Evolutionary conservation across 768 basidiomycete species (phyloP).

Genomic region (Vararia minispora): DNA sequence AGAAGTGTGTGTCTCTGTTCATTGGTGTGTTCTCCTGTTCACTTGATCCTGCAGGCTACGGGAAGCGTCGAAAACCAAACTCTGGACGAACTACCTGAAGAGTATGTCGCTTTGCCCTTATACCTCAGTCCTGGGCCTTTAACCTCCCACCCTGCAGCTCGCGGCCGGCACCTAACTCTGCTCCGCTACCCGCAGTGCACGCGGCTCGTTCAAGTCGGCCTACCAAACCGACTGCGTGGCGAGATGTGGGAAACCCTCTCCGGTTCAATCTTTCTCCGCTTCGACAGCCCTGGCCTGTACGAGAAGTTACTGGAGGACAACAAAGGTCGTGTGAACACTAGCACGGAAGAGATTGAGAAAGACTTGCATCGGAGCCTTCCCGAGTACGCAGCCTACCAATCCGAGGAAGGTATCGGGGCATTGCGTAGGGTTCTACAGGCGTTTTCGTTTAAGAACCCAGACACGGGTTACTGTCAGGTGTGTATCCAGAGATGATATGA

Average conservation of each 20-base stretch:
- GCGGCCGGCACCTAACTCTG: slow-evolving; percentile 91
- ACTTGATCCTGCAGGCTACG: slow-evolving; percentile 41
- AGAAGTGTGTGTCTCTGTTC: slow-evolving; percentile 47
- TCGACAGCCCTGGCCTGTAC: slow-evolving; percentile 77
- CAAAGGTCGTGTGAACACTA: slow-evolving; percentile 67
- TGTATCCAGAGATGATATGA: slow-evolving; percentile 9
- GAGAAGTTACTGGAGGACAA: slow-evolving; percentile 64
- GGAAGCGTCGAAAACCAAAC: slow-evolving; percentile 89
- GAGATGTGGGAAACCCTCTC: slow-evolving; percentile 98
- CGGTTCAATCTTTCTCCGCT: slow-evolving; percentile 87
- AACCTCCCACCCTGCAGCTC: slow-evolving; percentile 44
- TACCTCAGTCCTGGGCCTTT: not conserved
- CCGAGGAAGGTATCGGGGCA: slow-evolving; percentile 73
- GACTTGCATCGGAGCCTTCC: slow-evolving; percentile 93
- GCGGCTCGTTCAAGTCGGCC: slow-evolving; percentile 92
- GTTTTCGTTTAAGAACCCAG: slow-evolving; percentile 92
- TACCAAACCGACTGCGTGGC: slow-evolving; percentile 88
- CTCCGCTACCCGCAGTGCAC: slow-evolving; percentile 95
- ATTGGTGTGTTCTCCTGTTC: not conserved
- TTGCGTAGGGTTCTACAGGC: slow-evolving; percentile 87
- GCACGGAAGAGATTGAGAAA: slow-evolving; percentile 98
- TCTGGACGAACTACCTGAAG: slow-evolving; percentile 84
- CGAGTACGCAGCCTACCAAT: slow-evolving; percentile 94
- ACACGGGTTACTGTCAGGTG: slow-evolving; percentile 90
- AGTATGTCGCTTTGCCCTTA: slow-evolving; percentile 31